phyloP scores from a whole-genome alignment of 2,329 filamentous ascomycete genomes.

The Paramyrothecium sp. region DNA sequence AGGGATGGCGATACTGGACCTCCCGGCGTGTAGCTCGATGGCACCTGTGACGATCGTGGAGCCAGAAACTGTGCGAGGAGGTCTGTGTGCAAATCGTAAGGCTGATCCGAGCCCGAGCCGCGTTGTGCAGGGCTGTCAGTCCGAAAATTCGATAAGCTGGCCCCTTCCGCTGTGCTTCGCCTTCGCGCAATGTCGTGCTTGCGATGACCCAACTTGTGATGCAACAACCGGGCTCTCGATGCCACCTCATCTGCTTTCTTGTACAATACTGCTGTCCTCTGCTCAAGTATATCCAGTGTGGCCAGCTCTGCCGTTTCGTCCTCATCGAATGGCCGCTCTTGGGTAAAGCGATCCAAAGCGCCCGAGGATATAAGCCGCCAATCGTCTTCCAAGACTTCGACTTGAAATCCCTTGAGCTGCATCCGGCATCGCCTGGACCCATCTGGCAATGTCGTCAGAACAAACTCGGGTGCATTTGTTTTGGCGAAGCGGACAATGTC shows the following conservation, averaged over 20 bases:
- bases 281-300: slow-evolving; percentile 80
- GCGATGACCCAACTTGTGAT: slow-evolving; percentile 61
- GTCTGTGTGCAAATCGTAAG: slow-evolving; percentile 51
- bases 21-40: slow-evolving; percentile 5
- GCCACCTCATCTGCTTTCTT: slow-evolving; percentile 76
- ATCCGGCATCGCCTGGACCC: slow-evolving; percentile 77
- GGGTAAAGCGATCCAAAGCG: slow-evolving; percentile 75
- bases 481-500: slow-evolving; percentile 85
- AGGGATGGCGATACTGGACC: slow-evolving; percentile 7
- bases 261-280: slow-evolving; percentile 72
- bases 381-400: slow-evolving; percentile 87
- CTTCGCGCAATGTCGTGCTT: slow-evolving; percentile 27
- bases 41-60: slow-evolving; percentile 11
- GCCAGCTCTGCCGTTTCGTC: slow-evolving; percentile 84
- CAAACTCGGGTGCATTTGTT: slow-evolving; percentile 75
- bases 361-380: slow-evolving; percentile 82
- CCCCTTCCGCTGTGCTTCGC: slow-evolving; percentile 24
- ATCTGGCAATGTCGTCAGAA: slow-evolving; percentile 65
- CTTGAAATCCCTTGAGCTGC: slow-evolving; percentile 73
- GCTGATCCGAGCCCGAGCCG: slow-evolving; percentile 22
- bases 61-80: slow-evolving; percentile 52
- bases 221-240: slow-evolving; percentile 67
- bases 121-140: slow-evolving; percentile 26
- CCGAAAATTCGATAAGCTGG: slow-evolving; percentile 33
- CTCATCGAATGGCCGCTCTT: slow-evolving; percentile 77